Conservation (phyloP, 2,329 filamentous ascomycete genomes). For the Colletotrichum sp. region DNA sequence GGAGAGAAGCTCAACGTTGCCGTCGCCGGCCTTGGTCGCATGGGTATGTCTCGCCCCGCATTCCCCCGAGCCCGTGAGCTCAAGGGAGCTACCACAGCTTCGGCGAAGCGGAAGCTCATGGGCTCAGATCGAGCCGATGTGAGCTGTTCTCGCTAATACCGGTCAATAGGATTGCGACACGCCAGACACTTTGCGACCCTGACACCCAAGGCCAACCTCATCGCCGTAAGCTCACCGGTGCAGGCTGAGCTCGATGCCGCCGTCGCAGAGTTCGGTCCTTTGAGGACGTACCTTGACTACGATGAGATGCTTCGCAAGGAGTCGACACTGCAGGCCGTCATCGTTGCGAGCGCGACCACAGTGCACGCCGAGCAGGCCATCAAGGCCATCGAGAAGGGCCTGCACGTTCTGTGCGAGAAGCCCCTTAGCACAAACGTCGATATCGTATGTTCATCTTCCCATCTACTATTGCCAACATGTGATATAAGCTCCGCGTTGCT, state of each 20-base stretch:
- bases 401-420: constrained; percentile 66
- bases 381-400: constrained; percentile 56
- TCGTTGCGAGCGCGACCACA: constrained; percentile 48
- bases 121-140: background rate
- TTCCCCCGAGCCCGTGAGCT: background rate
- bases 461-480: background rate
- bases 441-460: constrained; percentile 46
- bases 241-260: constrained; percentile 12
- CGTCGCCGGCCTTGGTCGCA: constrained; percentile 55
- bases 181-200: constrained; percentile 14
- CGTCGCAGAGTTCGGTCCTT: constrained; percentile 5
- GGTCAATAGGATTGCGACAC: background rate
- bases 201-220: constrained; percentile 8
- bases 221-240: constrained; percentile 11
- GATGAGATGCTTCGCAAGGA: constrained; percentile 10
- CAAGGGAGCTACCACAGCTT: background rate
- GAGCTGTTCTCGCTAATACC: background rate
- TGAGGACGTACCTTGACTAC: constrained; percentile 8
- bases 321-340: constrained; percentile 38
- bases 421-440: constrained; percentile 63
- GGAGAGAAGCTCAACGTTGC: constrained; percentile 43
- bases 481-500: background rate
- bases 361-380: constrained; percentile 64
- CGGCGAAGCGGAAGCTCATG: background rate
- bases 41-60: constrained; percentile 36